Conservation (phyloP, 2,329 filamentous ascomycete genomes). For the Talaromyces sp. region DNA sequence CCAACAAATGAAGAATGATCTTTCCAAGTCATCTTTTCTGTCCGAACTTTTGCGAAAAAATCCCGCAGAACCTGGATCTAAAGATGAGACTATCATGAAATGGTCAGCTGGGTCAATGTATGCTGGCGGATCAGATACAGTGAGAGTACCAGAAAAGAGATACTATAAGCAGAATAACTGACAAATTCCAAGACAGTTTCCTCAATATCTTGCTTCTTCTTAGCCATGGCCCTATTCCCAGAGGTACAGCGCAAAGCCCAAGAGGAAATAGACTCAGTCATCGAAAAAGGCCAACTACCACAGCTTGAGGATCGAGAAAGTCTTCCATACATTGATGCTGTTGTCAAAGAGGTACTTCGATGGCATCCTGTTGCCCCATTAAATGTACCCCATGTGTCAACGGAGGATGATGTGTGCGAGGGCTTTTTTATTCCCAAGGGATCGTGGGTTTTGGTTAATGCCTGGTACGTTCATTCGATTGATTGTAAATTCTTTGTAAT, state of each 20-base stretch:
- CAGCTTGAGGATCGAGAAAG: conserved; percentile 32
- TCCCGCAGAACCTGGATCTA: conserved; percentile 22
- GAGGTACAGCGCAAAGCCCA: conserved; percentile 54
- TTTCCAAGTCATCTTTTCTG: conserved; percentile 42
- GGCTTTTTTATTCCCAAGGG: conserved; percentile 39
- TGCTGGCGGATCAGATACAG: conserved; percentile 47
- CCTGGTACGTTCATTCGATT: conserved; percentile 34
- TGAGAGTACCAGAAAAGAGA: conserved; percentile 13
- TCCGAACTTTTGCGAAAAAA: conserved; percentile 43
- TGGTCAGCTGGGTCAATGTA: conserved; percentile 46
- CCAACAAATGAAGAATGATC: conserved; percentile 40
- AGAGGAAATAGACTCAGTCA: conserved; percentile 36
- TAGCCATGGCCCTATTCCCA: conserved; percentile 53
- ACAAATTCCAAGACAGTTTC: conserved; percentile 39
- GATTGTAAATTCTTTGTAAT: too few relatives aligned
- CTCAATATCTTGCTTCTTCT: conserved; percentile 46
- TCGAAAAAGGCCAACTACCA: conserved; percentile 2
- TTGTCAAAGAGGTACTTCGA: conserved; percentile 37
- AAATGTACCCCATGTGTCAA: conserved; percentile 29
- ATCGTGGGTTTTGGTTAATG: conserved; percentile 37
- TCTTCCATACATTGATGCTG: conserved; percentile 37
- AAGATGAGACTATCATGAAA: conserved; percentile 34
- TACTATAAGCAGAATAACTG: conserved; percentile 6
- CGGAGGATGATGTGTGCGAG: conserved; percentile 26
- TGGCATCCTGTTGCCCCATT: conserved; percentile 35